Evolutionary conservation across 1,284 basidiomycete species (phyloP).

Genomic region (Cryptococcus sp.): DNA sequence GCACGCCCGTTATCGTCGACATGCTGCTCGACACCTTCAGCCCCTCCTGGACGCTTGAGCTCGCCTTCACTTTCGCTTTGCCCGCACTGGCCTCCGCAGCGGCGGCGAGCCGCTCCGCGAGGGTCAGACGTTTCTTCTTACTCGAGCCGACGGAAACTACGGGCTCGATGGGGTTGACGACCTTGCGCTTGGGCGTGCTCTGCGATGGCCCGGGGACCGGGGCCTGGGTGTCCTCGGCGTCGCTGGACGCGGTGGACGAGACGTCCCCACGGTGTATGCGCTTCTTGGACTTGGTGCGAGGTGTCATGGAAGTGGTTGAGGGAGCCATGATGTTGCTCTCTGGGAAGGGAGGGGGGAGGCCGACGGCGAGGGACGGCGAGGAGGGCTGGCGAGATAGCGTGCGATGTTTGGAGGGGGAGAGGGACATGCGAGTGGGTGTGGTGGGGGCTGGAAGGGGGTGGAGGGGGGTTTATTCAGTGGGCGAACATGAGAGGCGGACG

Average conservation of each 20-base stretch:
- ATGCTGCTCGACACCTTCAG: slow-evolving; percentile 15
- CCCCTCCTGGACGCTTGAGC: slow-evolving; percentile 23
- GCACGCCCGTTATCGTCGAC: not conserved
- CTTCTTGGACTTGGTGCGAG: slow-evolving; percentile 17
- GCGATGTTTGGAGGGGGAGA: slow-evolving; percentile 21
- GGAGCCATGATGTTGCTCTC: slow-evolving; percentile 26
- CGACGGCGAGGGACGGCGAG: slow-evolving; percentile 33
- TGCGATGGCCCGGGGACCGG: not conserved
- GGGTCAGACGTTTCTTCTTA: slow-evolving; percentile 28
- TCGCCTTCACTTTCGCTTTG: slow-evolving; percentile 27
- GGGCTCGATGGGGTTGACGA: slow-evolving; percentile 21
- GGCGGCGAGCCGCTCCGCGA: slow-evolving; percentile 27
- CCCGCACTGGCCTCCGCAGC: slow-evolving; percentile 11
- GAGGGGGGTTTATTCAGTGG: no score
- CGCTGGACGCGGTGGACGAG: slow-evolving; percentile 28
- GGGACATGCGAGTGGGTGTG: slow-evolving; percentile 5
- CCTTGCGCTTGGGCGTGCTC: slow-evolving; percentile 29
- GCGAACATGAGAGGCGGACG: no score
- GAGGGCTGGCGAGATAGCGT: slow-evolving; percentile 31
- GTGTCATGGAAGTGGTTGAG: slow-evolving; percentile 15
- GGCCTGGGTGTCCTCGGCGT: slow-evolving; percentile 11
- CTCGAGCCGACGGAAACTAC: slow-evolving; percentile 11
- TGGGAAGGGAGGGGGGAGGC: slow-evolving; percentile 32
- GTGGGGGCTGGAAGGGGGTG: no score
- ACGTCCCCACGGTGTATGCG: slow-evolving; percentile 36